phyloP scores from a whole-genome alignment of 352 stramenopile species.

The Globisporangium canariense region DNA sequence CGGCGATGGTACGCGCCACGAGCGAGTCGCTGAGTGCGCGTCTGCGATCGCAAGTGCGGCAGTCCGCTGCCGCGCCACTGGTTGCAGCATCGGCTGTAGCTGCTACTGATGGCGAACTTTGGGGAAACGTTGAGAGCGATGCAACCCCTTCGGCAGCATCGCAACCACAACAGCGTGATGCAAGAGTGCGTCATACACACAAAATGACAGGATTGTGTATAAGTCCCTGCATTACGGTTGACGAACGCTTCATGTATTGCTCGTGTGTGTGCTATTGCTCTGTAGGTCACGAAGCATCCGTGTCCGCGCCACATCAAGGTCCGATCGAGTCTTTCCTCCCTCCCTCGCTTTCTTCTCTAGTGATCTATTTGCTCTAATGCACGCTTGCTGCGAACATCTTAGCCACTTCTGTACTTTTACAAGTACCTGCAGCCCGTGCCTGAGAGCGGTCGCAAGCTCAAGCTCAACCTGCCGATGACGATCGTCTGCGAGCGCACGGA shows the following conservation, averaged over 20 bases:
- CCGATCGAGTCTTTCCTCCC: background rate
- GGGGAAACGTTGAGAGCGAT: background rate
- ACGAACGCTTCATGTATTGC: background rate
- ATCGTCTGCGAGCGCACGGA: conserved; percentile 57
- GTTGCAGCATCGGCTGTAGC: background rate
- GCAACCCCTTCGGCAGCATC: background rate
- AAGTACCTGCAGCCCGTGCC: conserved; percentile 78
- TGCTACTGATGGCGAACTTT: background rate
- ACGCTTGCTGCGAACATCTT: background rate
- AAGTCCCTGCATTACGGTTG: background rate
- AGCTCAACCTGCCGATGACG: conserved; percentile 57
- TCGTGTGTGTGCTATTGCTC: background rate
- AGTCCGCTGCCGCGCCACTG: conserved; percentile 21
- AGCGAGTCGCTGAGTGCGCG: conserved; percentile 47
- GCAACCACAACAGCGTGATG: background rate
- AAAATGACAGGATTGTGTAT: background rate
- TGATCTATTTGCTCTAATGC: background rate
- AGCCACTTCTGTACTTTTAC: conserved; percentile 78
- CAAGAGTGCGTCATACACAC: background rate
- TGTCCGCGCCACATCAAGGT: conserved; percentile 38
- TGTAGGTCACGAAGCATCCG: conserved; percentile 11
- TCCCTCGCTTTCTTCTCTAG: background rate
- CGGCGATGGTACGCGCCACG: conserved; percentile 11
- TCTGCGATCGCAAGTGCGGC: conserved; percentile 41
- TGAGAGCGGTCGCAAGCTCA: conserved; percentile 26